phyloP scores from a whole-genome alignment of 257 asterid genomes.

The Solanum lignicaule region DNA sequence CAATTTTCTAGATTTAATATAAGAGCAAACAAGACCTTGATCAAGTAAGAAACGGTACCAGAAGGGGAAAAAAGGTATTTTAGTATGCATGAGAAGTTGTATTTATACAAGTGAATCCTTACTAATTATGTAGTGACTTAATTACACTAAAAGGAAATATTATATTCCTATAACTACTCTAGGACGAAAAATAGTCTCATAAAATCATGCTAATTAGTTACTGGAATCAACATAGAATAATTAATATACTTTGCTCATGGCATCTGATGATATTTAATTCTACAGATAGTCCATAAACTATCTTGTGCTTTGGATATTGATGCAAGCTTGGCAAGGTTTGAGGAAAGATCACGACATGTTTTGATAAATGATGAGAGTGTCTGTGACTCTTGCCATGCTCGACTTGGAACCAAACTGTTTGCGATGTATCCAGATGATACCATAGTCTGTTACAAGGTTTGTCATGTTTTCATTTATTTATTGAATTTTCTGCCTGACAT shows the following conservation, averaged over 20 bases:
- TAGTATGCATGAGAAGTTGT: neutral
- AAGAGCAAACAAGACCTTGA: neutral
- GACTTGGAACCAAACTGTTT: conserved; percentile 91
- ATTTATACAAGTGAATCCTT: neutral
- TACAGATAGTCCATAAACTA: conserved; percentile 65
- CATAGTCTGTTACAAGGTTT: conserved; percentile 84
- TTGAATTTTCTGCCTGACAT: neutral
- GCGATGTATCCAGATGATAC: conserved; percentile 99
- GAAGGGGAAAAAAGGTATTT: neutral
- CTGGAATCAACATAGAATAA: neutral
- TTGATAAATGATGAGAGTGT: conserved; percentile 78
- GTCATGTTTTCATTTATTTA: conserved; percentile 2
- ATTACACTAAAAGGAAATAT: neutral
- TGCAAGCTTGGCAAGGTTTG: conserved; percentile 78
- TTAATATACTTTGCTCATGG: neutral
- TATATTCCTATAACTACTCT: neutral
- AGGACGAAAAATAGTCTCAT: neutral
- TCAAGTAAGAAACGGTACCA: neutral
- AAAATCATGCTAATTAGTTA: neutral
- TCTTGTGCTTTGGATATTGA: conserved; percentile 75
- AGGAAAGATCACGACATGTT: conserved; percentile 84
- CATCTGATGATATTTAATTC: neutral
- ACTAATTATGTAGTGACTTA: neutral
- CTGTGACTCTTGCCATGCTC: conserved; percentile 90
- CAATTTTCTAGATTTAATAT: neutral